Conservation (phyloP, 2,329 filamentous ascomycete genomes). For the Penicillium sp. region DNA sequence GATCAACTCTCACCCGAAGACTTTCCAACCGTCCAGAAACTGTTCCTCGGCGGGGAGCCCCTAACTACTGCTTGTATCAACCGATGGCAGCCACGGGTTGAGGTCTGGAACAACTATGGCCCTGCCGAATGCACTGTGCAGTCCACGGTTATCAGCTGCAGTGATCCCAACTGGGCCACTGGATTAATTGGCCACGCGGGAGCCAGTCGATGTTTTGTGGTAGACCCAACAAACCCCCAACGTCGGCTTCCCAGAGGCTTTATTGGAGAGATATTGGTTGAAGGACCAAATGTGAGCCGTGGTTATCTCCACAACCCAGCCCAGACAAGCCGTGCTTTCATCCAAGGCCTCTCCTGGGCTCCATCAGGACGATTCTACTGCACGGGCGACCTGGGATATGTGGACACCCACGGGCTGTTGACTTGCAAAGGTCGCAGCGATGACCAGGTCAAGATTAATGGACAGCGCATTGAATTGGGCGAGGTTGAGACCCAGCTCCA, state of each 20-base stretch:
- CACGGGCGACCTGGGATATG: constrained; percentile 17
- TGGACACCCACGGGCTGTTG: constrained; percentile 29
- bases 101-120: constrained; percentile 19
- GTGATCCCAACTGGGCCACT: not conserved
- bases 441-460: constrained; percentile 32
- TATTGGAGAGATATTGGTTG: constrained; percentile 31
- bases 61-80: too few species aligned
- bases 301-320: constrained; percentile 35
- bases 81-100: constrained; percentile 12
- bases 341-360: constrained; percentile 12
- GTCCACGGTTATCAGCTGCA: not conserved
- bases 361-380: constrained; percentile 24
- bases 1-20: constrained; percentile 11
- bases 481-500: constrained; percentile 35
- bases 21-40: too few species aligned
- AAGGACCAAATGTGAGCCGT: constrained; percentile 23
- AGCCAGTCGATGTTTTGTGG: constrained; percentile 9
- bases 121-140: constrained; percentile 15
- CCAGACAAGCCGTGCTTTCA: constrained; percentile 27
- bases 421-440: constrained; percentile 55
- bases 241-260: constrained; percentile 20
- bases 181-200: not conserved
- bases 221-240: constrained; percentile 28
- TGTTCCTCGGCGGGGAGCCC: too few species aligned
- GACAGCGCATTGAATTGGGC: constrained; percentile 59